phyloP scores from a whole-genome alignment of 129 eudicot genomes.

The Chrysanthemum seticuspe region DNA sequence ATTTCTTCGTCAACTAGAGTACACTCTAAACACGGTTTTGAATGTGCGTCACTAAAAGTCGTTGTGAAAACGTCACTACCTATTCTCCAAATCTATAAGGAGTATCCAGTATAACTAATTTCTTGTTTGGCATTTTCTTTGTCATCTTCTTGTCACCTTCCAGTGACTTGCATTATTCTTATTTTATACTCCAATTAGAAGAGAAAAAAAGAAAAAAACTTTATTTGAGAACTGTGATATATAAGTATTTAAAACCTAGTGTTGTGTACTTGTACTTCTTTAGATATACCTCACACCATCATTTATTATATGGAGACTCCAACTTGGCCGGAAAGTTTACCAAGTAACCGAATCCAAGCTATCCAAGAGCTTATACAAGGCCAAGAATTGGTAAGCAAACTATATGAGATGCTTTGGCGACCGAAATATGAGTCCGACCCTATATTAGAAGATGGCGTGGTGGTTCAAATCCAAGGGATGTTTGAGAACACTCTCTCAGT shows the following conservation, averaged over 20 bases:
- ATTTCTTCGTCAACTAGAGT: too few species aligned
- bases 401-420: constrained; percentile 20
- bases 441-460: constrained; percentile 24
- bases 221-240: not conserved
- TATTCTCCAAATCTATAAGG: too few species aligned
- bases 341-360: constrained; percentile 25
- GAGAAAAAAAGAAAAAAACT: not conserved
- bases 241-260: not conserved
- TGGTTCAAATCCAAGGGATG: constrained; percentile 33
- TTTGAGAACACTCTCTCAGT: constrained; percentile 36
- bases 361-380: constrained; percentile 35
- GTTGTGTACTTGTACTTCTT: not conserved
- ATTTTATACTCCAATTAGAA: not conserved
- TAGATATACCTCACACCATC: not conserved
- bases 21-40: too few species aligned
- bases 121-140: not conserved
- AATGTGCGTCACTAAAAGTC: too few species aligned
- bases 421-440: constrained; percentile 8
- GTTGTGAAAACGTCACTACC: too few species aligned
- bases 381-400: constrained; percentile 29
- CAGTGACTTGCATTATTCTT: not conserved
- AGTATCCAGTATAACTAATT: too few species aligned
- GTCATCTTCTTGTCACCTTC: not conserved
- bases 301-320: constrained; percentile 22
- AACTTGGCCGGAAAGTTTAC: constrained; percentile 28